phyloP scores from a whole-genome alignment of 2,329 filamentous ascomycete species.

The Fusarium cyanostomum region DNA sequence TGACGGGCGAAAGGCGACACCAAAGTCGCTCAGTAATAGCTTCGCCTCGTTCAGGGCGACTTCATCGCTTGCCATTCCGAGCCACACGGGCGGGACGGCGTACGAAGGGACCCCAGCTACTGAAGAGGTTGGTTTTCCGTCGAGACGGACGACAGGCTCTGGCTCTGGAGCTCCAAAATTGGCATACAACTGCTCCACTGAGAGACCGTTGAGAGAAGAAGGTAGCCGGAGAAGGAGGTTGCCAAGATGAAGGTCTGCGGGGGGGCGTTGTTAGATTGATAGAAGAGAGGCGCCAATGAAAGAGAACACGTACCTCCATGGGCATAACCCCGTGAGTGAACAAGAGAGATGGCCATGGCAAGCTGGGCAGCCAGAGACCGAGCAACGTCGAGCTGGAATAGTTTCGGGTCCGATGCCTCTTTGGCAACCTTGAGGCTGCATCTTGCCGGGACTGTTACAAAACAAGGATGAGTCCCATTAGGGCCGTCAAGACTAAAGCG shows the following conservation, averaged over 20 bases:
- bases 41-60: conserved; percentile 41
- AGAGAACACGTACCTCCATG: conserved; percentile 43
- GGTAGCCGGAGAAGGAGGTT: conserved; percentile 46
- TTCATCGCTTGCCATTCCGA: conserved; percentile 47
- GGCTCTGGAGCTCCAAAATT: conserved; percentile 35
- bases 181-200: conserved; percentile 40
- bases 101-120: conserved; percentile 42
- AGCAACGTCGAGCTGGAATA: conserved; percentile 43
- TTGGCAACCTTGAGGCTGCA: conserved; percentile 40
- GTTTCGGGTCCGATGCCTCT: conserved; percentile 16
- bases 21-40: conserved; percentile 47
- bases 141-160: conserved; percentile 32
- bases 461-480: conserved; percentile 45
- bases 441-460: conserved; percentile 40
- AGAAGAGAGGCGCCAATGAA: background rate
- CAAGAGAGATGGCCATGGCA: conserved; percentile 43
- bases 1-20: conserved; percentile 46
- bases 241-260: conserved; percentile 46
- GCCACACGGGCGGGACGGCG: conserved; percentile 46
- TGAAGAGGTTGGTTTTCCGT: conserved; percentile 26
- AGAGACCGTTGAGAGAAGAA: conserved; percentile 34
- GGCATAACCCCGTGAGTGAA: conserved; percentile 44
- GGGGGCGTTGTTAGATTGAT: background rate
- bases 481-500: conserved; percentile 39
- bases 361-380: conserved; percentile 44